These are phyloP conservation scores for Canavalia ensiformis DNA, from an alignment of 306 rosid genomes.

Conservation along the genomic window DNA sequence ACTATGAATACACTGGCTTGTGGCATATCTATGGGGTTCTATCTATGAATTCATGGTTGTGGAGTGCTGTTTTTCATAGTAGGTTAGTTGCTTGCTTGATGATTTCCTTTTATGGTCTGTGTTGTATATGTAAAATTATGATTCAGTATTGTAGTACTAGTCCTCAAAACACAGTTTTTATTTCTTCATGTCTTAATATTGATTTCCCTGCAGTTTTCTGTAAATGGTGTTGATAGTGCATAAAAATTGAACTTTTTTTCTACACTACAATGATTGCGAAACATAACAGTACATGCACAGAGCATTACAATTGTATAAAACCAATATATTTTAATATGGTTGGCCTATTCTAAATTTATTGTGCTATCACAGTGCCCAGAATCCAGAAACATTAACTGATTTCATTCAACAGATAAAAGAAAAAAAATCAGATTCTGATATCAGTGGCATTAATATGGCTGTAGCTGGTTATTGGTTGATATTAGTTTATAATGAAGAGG, in stretches of 20 bases:
- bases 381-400: slow-evolving; percentile 2
- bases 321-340: slow-evolving; percentile 25
- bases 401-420: slow-evolving; percentile 5
- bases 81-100: slow-evolving; percentile 66
- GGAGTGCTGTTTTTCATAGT: slow-evolving; percentile 93
- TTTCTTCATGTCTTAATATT: slow-evolving; percentile 4
- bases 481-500: not conserved
- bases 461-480: not conserved
- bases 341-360: not conserved
- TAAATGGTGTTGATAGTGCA: slow-evolving; percentile 21
- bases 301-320: not conserved
- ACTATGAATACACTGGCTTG: slow-evolving; percentile 86
- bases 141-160: slow-evolving; percentile 15
- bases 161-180: slow-evolving; percentile 32
- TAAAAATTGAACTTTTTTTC: slow-evolving; percentile 2
- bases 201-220: slow-evolving; percentile 11
- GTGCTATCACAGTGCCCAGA: not conserved
- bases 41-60: slow-evolving; percentile 91
- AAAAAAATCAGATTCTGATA: not conserved
- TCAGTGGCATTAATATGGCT: not conserved
- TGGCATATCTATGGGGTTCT: slow-evolving; percentile 92
- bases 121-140: not conserved
- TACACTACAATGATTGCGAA: not conserved
- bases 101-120: slow-evolving; percentile 22
- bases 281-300: too few relatives aligned